Base-by-base conservation (phyloP, 768 basidiomycete genomes). In the Pisolithus orientalis region DNA sequence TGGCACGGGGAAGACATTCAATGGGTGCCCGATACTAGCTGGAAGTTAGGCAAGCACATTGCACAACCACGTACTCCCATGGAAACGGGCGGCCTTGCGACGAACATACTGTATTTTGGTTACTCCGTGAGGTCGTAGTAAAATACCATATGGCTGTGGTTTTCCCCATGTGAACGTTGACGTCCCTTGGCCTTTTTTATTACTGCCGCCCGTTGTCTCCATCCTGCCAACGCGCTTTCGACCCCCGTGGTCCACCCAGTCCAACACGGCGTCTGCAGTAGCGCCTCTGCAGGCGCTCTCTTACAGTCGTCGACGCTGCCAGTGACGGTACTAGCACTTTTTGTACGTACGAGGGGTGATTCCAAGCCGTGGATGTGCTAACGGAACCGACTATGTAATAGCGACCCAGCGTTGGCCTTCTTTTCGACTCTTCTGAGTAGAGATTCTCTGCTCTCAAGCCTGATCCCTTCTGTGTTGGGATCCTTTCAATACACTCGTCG, bases 391-490 rank as follows among this genome's bases (percentile, higher is more conserved):
- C 55, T 31, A 21, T 21, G 21, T 21, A 29, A 37, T 31, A 37
- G 37, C 53, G 54, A 51, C 47, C 46, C 37, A 37, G 49, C 21
- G 47, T 21, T 28, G 16, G 14, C 44, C 24, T 31, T 31, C 25
- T 45, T 50, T 47, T 53, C 8, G 16, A 8, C 11, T 17, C 27
- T 46, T 29, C 31, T 38, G 47, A 38, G 6, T 38, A 34, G 49
- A 25, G 28, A 24, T 31, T 34, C 53, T n/a, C 28, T 34, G 28
- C 31, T 49, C 44, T 46, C 42, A 25, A 16, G 37, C 31, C 46
- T 40, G 45, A 47, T 63, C 57, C 61, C 61, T 57, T 63, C 61
- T 55, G 61, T 44, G 58, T 62, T 54, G 61, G 59, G 58, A 54
- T 24, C n/a, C 37, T 31, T 43, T 21, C 38, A 44, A 39, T 13